Conservation (phyloP, 1,139 yeast species). For the Suhomyces bokatorum region DNA sequence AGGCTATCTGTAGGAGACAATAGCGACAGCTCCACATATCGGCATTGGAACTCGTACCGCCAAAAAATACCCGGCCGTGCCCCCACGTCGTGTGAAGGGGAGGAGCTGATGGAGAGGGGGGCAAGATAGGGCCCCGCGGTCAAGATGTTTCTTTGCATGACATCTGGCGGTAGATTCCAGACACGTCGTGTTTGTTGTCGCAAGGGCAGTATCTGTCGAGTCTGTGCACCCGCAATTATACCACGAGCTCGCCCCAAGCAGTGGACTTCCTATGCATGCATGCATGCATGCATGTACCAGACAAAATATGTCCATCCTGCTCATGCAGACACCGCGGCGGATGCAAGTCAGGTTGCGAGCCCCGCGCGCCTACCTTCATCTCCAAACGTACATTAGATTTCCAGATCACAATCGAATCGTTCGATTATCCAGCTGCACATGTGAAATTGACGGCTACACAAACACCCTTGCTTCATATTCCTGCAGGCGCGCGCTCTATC, state of each 20-base stretch:
- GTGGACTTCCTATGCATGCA: no score
- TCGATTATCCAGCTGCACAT: not conserved
- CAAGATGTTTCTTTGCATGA: conserved; percentile 9
- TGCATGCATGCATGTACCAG: not conserved
- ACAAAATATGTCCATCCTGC: not conserved
- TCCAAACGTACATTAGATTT: not conserved
- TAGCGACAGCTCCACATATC: no score
- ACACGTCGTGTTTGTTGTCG: not conserved
- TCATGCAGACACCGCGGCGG: not conserved
- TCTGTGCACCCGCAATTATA: no score
- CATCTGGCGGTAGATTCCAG: conserved; percentile 3
- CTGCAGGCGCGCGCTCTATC: not conserved
- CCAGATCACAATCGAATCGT: not conserved
- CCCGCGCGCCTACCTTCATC: not conserved
- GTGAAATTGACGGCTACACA: not conserved
- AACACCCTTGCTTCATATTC: not conserved
- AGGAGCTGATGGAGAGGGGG: no score
- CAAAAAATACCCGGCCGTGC: not conserved
- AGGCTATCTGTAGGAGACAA: no score
- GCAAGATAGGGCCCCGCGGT: no score
- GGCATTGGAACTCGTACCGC: no score
- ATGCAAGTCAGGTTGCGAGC: not conserved
- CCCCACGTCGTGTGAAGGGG: not conserved
- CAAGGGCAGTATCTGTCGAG: not conserved
- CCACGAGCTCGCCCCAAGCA: no score